Evolutionary conservation across 2,329 filamentous ascomycete genomes (phyloP).

Genomic region (Venturia oleaginea): DNA sequence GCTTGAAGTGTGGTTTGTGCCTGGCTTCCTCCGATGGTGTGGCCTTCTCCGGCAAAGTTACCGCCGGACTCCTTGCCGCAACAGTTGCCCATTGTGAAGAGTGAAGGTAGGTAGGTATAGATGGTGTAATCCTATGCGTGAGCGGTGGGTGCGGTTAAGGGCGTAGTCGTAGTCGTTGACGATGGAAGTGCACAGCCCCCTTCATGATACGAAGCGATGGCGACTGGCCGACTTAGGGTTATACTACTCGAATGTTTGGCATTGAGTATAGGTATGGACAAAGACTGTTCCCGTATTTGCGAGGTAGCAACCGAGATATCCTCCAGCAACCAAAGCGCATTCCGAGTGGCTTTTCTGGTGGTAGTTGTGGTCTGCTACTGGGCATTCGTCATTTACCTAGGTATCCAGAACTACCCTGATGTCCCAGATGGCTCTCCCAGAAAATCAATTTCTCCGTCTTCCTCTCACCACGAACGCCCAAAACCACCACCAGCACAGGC

Average conservation of each 20-base stretch:
- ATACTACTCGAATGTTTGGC: background rate
- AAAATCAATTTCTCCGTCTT: background rate
- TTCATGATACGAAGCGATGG: no score
- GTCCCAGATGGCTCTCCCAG: background rate
- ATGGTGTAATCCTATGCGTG: background rate
- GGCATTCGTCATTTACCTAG: background rate
- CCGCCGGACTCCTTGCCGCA: slow-evolving; percentile 9
- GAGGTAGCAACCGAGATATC: background rate
- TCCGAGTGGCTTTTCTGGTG: background rate
- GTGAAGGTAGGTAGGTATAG: background rate
- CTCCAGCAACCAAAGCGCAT: background rate
- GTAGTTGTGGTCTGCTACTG: background rate
- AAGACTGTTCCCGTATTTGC: background rate
- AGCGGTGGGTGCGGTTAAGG: background rate
- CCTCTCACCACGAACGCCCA: background rate
- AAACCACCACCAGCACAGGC: background rate
- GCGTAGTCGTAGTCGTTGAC: background rate
- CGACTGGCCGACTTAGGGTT: background rate
- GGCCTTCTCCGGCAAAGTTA: slow-evolving; percentile 11
- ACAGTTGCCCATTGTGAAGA: slow-evolving; percentile 7
- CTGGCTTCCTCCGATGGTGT: slow-evolving; percentile 3
- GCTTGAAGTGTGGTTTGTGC: background rate
- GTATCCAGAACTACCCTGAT: background rate
- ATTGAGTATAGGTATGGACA: background rate
- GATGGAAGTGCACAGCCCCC: background rate